phyloP scores from a whole-genome alignment of 2,329 filamentous ascomycete species.

The Cyclaneusma minus region DNA sequence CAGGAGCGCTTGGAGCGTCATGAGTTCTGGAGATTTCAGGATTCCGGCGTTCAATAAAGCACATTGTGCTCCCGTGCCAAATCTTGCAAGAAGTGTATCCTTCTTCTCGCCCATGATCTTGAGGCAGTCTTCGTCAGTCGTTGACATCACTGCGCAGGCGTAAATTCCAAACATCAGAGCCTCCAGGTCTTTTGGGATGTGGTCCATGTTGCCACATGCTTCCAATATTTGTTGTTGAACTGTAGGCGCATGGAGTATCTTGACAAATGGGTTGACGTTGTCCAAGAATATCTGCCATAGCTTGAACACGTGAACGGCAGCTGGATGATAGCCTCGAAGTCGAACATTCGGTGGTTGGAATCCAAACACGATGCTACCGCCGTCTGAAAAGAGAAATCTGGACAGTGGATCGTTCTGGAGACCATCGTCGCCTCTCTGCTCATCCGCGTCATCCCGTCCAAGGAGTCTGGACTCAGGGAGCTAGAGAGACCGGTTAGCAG shows the following conservation, averaged over 20 bases:
- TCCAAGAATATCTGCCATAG: slow-evolving; percentile 54
- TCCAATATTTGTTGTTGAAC: slow-evolving; percentile 48
- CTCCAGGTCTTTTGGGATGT: slow-evolving; percentile 32
- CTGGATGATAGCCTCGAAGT: neutral
- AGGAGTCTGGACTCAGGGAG: no score
- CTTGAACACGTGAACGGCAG: slow-evolving; percentile 39
- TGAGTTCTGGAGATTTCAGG: slow-evolving; percentile 46
- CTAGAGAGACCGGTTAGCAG: no score
- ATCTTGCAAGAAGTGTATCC: slow-evolving; percentile 3
- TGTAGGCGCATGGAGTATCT: slow-evolving; percentile 49
- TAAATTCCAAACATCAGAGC: slow-evolving; percentile 54
- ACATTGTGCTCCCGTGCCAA: slow-evolving; percentile 43
- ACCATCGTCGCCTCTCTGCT: no score
- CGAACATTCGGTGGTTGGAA: no score
- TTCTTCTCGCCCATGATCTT: slow-evolving; percentile 10
- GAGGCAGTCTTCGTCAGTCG: slow-evolving; percentile 36
- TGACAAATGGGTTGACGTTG: slow-evolving; percentile 53
- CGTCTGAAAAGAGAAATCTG: no score
- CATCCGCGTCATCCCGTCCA: no score
- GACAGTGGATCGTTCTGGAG: no score
- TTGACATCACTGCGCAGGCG: slow-evolving; percentile 39
- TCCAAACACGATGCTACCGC: no score
- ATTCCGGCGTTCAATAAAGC: slow-evolving; percentile 52
- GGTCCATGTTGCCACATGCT: slow-evolving; percentile 28
- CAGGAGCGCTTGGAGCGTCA: slow-evolving; percentile 50